Base-by-base conservation (phyloP, 495 filamentous ascomycete species). In the Podospora tetraspora region DNA sequence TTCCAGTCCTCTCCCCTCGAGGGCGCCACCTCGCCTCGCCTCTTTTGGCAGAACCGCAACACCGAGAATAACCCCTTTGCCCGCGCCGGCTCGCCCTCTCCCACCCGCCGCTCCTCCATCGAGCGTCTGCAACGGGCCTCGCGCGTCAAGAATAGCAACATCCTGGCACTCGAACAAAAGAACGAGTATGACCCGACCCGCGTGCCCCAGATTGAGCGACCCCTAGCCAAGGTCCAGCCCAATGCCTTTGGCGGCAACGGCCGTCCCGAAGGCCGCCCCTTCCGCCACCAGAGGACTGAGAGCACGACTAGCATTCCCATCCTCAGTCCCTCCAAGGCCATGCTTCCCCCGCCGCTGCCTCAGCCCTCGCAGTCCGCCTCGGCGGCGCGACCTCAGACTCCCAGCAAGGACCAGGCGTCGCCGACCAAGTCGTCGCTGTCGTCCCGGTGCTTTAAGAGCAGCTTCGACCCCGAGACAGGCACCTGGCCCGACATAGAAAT, bases 131-230 rank as follows among this genome's bases (percentile, higher is more conserved):
- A 97, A 81, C 90, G 90, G 71, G 93, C 91, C 4, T 97, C 94
- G 56, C 90, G 95, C 57, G 95, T 99, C 62, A 96, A 95, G 81
- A 98, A 97, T 80, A 95, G 93, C 83, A 94, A 87, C 80, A 97
- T 97, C 84, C 91, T 97, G 72, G 91, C 92, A 24, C 90, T 92
- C 30, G 92, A 96, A 77, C 86, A 91, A 70, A 91, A 92, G 74
- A 86, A 94, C 72, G 92, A 97, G 74, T 96, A 97, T 76, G 93
- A 97, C 73, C 93, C 93, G 12, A 81, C 91, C n/a, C 85, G 88
- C 63, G 77, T 90, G 25, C 90, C 89, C 10, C 80, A 90, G 56
- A 83, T 92, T 12, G 91, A 96, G 72, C 85, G 94, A 68, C 94
- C 94, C 13, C 81, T 95, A 66, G 90, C 91, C 57, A 87, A 87